Evolutionary conservation across 306 rosid genomes (phyloP).

Genomic region (Luffa aegyptiaca): DNA sequence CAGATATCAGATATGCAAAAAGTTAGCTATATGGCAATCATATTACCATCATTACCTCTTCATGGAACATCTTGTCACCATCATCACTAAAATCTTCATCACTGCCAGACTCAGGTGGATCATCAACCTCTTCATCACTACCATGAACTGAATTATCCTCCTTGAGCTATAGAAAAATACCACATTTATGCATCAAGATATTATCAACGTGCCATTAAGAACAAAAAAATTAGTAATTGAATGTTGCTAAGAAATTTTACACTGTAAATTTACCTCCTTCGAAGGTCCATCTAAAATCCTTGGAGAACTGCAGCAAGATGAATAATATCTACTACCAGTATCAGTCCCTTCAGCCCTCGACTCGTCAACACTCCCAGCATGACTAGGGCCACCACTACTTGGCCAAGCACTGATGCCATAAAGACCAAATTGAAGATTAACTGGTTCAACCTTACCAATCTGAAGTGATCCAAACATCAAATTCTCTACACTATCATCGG

Average conservation of each 20-base stretch:
- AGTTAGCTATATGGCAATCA: not conserved
- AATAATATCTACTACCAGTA: conserved; percentile 62
- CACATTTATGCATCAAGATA: not conserved
- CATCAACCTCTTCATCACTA: conserved; percentile 90
- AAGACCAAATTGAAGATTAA: conserved; percentile 92
- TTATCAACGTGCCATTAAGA: not conserved
- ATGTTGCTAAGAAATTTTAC: not conserved
- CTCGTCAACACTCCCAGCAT: conserved; percentile 85
- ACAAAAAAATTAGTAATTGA: not conserved
- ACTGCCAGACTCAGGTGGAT: conserved; percentile 59
- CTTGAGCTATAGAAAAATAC: conserved; percentile 41
- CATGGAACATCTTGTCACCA: conserved; percentile 32
- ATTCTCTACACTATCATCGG: conserved; percentile 32
- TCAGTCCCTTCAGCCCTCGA: conserved; percentile 73
- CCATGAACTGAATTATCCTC: conserved; percentile 82
- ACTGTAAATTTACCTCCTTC: conserved; percentile 55
- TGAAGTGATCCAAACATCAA: conserved; percentile 48
- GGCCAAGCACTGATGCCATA: conserved; percentile 98
- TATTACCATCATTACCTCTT: conserved; percentile 47
- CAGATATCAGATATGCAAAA: not conserved
- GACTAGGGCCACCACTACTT: conserved; percentile 77
- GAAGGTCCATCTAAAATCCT: conserved; percentile 61
- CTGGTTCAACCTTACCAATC: conserved; percentile 69
- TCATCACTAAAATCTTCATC: conserved; percentile 85
- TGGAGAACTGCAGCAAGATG: conserved; percentile 93